Base-by-base conservation (phyloP, 2,329 filamentous ascomycete genomes). In the Xylariaceae sp. region DNA sequence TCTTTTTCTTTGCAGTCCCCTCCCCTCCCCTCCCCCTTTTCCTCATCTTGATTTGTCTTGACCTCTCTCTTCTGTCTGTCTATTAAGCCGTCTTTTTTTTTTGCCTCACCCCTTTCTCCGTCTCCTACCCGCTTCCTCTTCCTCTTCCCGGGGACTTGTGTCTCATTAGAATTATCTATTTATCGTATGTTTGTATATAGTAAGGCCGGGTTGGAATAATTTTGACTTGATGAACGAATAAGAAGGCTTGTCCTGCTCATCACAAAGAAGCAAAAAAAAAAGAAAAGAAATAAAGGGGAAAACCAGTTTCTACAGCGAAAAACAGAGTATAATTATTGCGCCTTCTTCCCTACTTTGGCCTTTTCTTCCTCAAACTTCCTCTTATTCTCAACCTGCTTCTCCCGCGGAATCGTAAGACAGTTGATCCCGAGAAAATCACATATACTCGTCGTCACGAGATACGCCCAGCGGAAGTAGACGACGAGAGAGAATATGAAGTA, bases 391-490 rank as follows among this genome's bases (percentile, higher is more conserved):
- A 74, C 64, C 69, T 81, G 80, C 74, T 85, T 85, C 61, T 80
- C 77, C 60, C 72, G 70, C 8, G 83, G 83, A 57, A 99, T 96
- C 0, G 91, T 97, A 62, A 99, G 75, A 67, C 92, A 96, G 68
- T 92, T 94, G 76, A 99, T 99, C 59, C 89, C 91, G 29, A 99
- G 76, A 73, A 88, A 97, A 52, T 86, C 80, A 74, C 94, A 97
- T 65, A 99, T 97, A 68, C 87, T 88, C 59, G 85, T 88, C 66
- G 96, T 90, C 47, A 97, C 91, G 42, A 96, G 77, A 65, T 88
- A 87, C 0, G 94, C 94, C 94, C 94, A 99, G 63, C 88, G 84
- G 71, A 88, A 91, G 73, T 99, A 99, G 2, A 89, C 88, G n/a
- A 91, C 74, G 45, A 85, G 74, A 1, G 91, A 85, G 69, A 96